These are phyloP conservation scores for Boletus eberwhitei DNA, from an alignment of 768 basidiomycete species.

Conservation along the genomic window DNA sequence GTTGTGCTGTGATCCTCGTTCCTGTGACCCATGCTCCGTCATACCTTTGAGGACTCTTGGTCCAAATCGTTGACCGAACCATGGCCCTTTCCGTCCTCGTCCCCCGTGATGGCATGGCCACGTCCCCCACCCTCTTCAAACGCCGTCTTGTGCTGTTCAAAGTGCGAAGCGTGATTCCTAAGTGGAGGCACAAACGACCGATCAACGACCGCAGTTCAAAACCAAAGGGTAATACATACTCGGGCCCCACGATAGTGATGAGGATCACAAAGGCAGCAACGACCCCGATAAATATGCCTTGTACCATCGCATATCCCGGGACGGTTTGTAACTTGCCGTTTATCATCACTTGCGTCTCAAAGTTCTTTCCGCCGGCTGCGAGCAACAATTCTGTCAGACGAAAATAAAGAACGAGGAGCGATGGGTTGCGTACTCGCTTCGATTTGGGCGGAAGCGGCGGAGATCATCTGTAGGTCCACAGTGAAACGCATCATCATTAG, in stretches of 20 bases:
- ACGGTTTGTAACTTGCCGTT: constrained; percentile 42
- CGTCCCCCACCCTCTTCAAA: constrained; percentile 71
- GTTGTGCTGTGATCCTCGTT: not conserved
- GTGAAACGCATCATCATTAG: not conserved
- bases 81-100: constrained; percentile 14
- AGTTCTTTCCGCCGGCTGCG: constrained; percentile 57
- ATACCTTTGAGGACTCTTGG: not conserved
- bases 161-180: constrained; percentile 74
- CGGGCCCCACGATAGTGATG: constrained; percentile 75
- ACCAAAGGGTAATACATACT: constrained; percentile 39
- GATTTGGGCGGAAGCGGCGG: constrained; percentile 74
- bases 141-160: constrained; percentile 78
- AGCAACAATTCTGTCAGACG: not conserved
- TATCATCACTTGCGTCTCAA: constrained; percentile 45
- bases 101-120: constrained; percentile 39
- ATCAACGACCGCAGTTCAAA: not conserved
- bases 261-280: constrained; percentile 76
- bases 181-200: no score
- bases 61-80: constrained; percentile 10
- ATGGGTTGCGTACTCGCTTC: constrained; percentile 54
- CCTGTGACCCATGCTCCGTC: not conserved
- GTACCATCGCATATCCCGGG: constrained; percentile 71
- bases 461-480: constrained; percentile 47
- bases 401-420: not conserved
- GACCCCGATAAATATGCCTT: constrained; percentile 84